Evolutionary conservation across 2,329 filamentous ascomycete genomes (phyloP).

Genomic region (Chalaropsis ovoidea): DNA sequence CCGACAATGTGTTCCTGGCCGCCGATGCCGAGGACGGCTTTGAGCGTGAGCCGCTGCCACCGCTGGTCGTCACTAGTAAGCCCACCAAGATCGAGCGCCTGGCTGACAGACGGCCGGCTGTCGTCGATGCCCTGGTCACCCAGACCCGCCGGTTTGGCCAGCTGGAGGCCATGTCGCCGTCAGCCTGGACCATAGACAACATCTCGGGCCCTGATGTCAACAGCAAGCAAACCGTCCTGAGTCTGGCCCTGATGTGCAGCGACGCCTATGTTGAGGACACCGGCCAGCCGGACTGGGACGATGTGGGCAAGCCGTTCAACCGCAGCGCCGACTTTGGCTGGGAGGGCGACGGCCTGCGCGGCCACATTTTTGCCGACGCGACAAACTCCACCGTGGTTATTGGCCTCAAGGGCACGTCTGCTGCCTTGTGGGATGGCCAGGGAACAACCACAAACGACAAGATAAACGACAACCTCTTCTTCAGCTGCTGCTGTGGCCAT

Average conservation of each 20-base stretch:
- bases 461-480: constrained; percentile 93
- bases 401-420: constrained; percentile 81
- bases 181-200: constrained; percentile 75
- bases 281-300: constrained; percentile 67
- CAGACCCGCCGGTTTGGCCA: constrained; percentile 59
- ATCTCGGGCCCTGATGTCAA: constrained; percentile 70
- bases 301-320: constrained; percentile 70
- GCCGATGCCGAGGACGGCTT: constrained; percentile 51
- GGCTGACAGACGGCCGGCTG: constrained; percentile 62
- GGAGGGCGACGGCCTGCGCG: constrained; percentile 77
- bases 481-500: constrained; percentile 94
- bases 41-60: constrained; percentile 41
- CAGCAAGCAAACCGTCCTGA: constrained; percentile 74
- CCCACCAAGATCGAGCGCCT: constrained; percentile 67
- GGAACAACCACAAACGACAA: constrained; percentile 97
- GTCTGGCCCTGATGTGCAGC: constrained; percentile 75
- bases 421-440: constrained; percentile 89
- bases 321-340: constrained; percentile 84
- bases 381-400: constrained; percentile 81
- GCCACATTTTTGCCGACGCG: constrained; percentile 84
- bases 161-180: constrained; percentile 56
- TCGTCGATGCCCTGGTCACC: constrained; percentile 69
- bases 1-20: constrained; percentile 48
- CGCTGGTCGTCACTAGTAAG: constrained; percentile 53
- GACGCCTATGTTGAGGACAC: constrained; percentile 77